Base-by-base conservation (phyloP, 305 asterid species). In the Fraxinus paxiana region DNA sequence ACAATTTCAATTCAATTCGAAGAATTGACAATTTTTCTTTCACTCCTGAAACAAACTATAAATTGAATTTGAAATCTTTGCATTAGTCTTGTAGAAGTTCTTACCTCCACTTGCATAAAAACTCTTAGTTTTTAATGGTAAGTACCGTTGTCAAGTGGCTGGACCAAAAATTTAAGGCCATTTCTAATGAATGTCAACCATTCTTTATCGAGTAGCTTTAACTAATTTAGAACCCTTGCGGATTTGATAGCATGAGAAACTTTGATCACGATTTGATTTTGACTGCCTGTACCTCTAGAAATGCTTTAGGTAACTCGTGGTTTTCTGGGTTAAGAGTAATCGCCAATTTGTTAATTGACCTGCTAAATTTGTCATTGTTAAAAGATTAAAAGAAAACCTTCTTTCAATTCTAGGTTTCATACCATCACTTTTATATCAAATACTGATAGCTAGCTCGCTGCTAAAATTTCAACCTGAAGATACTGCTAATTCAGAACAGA, bases 401-500 rank as follows among this genome's bases (percentile, higher is more conserved):
- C 22, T 56, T 17, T 54, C 26, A 54, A 54, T 54, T 54, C 10
- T 54, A 54, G 24, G 63, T n/a, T 51, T 54, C 65, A 43, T 43
- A 13, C 17, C 17, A 51, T 51, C 61, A n/a, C 61, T 4, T 48
- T 48, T 1, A 22, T 20, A 75, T 9, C 15, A 75, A 43, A 4
- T 22, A 46, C 10, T 28, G 34, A 41, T 13, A 28, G 2, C 24
- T 46, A 75, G 9, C 79, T 26, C 35, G 15, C 73, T 24, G 7
- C 35, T 26, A 24, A 65, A 8, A 38, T 38, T 38, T 38, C 13
- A 26, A 65, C 17, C 18, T 24, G 12, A 65, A 24, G 38, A 20
- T 5, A 20, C 24, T 78, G 43, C 37, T 83, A 82, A 81, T 82
- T 72, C 38, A 83, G 69, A 73, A 87, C 87, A 5, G 87, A 79